Evolutionary conservation across 345 rosid genomes (phyloP).

Genomic region (Mercurialis annua): DNA sequence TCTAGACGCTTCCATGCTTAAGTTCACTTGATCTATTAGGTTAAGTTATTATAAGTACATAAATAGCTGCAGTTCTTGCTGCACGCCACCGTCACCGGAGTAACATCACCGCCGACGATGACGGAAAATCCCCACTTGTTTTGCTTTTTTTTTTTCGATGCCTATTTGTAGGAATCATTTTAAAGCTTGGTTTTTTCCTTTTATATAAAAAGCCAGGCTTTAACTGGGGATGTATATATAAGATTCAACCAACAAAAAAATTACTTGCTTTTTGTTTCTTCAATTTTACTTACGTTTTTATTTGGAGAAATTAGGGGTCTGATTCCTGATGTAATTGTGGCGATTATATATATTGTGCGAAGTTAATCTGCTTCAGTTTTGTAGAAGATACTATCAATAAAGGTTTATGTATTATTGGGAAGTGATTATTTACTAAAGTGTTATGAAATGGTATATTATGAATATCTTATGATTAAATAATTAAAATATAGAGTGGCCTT

Average conservation of each 20-base stretch:
- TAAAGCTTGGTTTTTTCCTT: slow-evolving; percentile 42
- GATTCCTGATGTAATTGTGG: background rate
- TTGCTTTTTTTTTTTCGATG: background rate
- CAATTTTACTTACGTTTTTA: too few relatives aligned
- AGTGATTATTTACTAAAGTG: too few relatives aligned
- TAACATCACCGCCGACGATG: background rate
- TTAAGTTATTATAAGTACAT: background rate
- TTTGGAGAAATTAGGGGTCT: background rate
- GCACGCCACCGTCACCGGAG: background rate
- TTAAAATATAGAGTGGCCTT: too few relatives aligned
- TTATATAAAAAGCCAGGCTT: slow-evolving; percentile 38
- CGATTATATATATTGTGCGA: background rate
- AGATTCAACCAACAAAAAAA: background rate
- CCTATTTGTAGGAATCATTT: too few relatives aligned
- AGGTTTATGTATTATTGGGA: background rate
- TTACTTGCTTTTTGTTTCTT: background rate
- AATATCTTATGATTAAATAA: too few relatives aligned
- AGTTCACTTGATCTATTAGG: background rate
- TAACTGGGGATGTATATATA: slow-evolving; percentile 16
- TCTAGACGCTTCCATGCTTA: slow-evolving; percentile 32
- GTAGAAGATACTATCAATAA: slow-evolving; percentile 1
- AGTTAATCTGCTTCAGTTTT: background rate
- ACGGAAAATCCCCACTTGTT: background rate
- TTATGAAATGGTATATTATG: too few relatives aligned
- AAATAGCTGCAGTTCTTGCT: background rate